These are phyloP conservation scores for Sugiyamaella americana DNA, from an alignment of 805 yeast species.

Conservation along the genomic window DNA sequence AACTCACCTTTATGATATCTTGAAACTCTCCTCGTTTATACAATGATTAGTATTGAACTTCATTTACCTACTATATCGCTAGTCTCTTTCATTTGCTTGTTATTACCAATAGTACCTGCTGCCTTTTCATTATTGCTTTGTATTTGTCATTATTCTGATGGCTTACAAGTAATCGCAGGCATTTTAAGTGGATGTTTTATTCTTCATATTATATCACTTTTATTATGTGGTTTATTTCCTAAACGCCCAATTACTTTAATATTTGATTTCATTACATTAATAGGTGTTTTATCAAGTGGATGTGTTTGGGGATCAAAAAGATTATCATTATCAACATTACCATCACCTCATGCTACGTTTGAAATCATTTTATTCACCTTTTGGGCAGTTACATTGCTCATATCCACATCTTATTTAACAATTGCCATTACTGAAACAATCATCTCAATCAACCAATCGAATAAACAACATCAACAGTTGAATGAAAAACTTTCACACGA, in stretches of 20 bases:
- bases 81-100: slow-evolving; percentile 15
- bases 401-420: slow-evolving; percentile 4
- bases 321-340: not conserved
- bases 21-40: too few species aligned
- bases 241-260: slow-evolving; percentile 5
- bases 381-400: slow-evolving; percentile 9
- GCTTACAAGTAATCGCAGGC: slow-evolving; percentile 8
- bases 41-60: slow-evolving; percentile 23
- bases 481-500: slow-evolving; percentile 6
- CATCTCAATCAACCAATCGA: not conserved
- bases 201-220: not conserved
- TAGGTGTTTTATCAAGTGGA: slow-evolving; percentile 10
- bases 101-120: slow-evolving; percentile 14
- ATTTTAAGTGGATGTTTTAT: slow-evolving; percentile 8
- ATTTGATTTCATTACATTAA: slow-evolving; percentile 1
- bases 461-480: not conserved
- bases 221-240: slow-evolving; percentile 7
- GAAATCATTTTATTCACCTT: slow-evolving; percentile 4
- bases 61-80: slow-evolving; percentile 26
- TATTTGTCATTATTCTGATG: slow-evolving; percentile 7
- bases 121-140: slow-evolving; percentile 11
- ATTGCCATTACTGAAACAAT: slow-evolving; percentile 9
- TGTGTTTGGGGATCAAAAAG: slow-evolving; percentile 11
- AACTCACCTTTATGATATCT: too few species aligned
- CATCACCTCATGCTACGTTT: not conserved